These are phyloP conservation scores for Hirschfeldia incana DNA, from an alignment of 345 rosid species.

Conservation along the genomic window DNA sequence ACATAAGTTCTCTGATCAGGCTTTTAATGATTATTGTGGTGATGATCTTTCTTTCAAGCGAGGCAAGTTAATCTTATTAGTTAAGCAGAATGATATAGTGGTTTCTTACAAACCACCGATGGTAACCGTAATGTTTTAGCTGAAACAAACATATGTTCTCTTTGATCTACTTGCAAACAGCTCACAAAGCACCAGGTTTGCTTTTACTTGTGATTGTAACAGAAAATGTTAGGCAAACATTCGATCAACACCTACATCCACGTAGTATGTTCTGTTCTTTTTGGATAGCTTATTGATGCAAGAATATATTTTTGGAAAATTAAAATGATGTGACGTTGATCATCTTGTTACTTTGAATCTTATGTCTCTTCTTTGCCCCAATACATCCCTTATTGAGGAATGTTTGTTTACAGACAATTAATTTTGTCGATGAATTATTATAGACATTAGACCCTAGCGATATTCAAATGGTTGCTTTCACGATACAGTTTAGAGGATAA, in stretches of 20 bases:
- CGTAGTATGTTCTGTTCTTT: slow-evolving; percentile 3
- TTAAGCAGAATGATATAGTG: not conserved
- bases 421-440: slow-evolving; percentile 41
- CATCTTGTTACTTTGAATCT: slow-evolving; percentile 24
- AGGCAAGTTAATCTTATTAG: not conserved
- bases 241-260: slow-evolving; percentile 9
- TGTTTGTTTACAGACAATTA: slow-evolving; percentile 1
- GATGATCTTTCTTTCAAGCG: not conserved
- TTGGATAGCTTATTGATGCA: not conserved
- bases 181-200: slow-evolving; percentile 4
- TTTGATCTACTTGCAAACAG: slow-evolving; percentile 5
- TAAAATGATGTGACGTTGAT: slow-evolving; percentile 28
- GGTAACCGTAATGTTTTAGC: not conserved
- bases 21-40: not conserved
- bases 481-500: slow-evolving; percentile 23
- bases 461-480: slow-evolving; percentile 2
- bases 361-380: slow-evolving; percentile 14
- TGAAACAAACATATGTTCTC: not conserved
- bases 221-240: slow-evolving; percentile 26
- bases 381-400: slow-evolving; percentile 14
- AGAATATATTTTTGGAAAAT: slow-evolving; percentile 11
- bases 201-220: slow-evolving; percentile 6
- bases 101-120: not conserved
- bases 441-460: slow-evolving; percentile 4
- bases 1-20: not conserved